Conservation (phyloP, 371 early-diverging fungal genomes). For the Mucor lusitanicus region DNA sequence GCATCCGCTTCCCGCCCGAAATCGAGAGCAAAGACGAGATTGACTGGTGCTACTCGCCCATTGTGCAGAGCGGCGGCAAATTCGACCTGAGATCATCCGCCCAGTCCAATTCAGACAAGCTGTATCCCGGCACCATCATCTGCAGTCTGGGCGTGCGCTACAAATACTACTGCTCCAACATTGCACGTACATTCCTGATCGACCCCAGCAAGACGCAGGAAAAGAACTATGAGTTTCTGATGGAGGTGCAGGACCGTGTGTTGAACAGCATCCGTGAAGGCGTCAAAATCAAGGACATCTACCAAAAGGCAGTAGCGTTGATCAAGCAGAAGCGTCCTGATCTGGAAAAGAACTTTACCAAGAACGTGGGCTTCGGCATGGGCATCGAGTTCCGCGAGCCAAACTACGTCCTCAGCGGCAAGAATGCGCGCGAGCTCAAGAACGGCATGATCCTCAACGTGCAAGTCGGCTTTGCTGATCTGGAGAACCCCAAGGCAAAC, state of each 20-base stretch:
- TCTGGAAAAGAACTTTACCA: slow-evolving; percentile 78
- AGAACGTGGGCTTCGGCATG: slow-evolving; percentile 90
- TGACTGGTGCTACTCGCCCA: slow-evolving; percentile 96
- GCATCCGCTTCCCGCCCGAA: slow-evolving; percentile 71
- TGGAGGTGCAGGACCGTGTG: slow-evolving; percentile 80
- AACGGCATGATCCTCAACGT: slow-evolving; percentile 88
- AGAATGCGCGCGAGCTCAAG: slow-evolving; percentile 69
- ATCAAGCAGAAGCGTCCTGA: slow-evolving; percentile 85
- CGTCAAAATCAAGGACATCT: slow-evolving; percentile 75
- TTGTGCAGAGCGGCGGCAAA: slow-evolving; percentile 95
- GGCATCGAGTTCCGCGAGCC: slow-evolving; percentile 96
- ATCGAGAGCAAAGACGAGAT: slow-evolving; percentile 46
- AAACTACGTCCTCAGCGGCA: slow-evolving; percentile 70
- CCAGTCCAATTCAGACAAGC: slow-evolving; percentile 63
- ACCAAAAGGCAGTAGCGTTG: slow-evolving; percentile 66
- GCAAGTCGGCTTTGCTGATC: slow-evolving; percentile 83
- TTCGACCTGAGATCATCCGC: slow-evolving; percentile 90
- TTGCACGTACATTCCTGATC: slow-evolving; percentile 92
- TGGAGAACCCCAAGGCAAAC: slow-evolving; percentile 71
- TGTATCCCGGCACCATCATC: slow-evolving; percentile 89
- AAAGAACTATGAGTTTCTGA: slow-evolving; percentile 87
- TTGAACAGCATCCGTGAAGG: slow-evolving; percentile 78
- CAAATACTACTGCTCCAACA: slow-evolving; percentile 91
- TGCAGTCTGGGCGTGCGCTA: slow-evolving; percentile 94
- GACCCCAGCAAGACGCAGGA: slow-evolving; percentile 91